A percentile compares a stretch with the other conserved stretches of the same genome.
These are phyloP conservation scores for Hymenoscyphus albidus DNA, from an alignment of 2,329 filamentous ascomycete species.

Conservation along the genomic window DNA sequence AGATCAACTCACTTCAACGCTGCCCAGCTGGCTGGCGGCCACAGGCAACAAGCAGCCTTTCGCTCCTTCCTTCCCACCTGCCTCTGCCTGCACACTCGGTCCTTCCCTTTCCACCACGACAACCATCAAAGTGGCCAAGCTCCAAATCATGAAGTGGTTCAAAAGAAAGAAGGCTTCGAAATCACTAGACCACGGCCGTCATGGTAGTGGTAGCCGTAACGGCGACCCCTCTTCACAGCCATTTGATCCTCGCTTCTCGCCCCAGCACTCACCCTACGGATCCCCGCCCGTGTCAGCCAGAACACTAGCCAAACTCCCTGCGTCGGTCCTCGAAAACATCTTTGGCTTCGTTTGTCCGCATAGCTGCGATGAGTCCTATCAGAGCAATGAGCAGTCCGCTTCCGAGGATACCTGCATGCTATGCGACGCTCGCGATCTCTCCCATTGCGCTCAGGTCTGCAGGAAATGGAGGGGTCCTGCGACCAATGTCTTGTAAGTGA, in stretches of 20 bases:
- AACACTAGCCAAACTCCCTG: conserved; percentile 50
- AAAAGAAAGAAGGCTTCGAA: conserved; percentile 28
- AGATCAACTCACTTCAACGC: no score
- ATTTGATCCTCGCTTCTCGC: not conserved
- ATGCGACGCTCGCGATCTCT: conserved; percentile 85
- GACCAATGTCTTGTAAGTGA: conserved; percentile 57
- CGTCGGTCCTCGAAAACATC: conserved; percentile 69
- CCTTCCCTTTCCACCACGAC: not conserved
- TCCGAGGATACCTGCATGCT: conserved; percentile 83
- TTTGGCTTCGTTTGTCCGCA: conserved; percentile 84
- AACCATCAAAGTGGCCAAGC: conserved; percentile 26
- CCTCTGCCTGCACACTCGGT: not conserved
- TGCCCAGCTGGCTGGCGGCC: no score
- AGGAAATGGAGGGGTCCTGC: conserved; percentile 63
- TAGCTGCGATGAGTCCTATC: conserved; percentile 69
- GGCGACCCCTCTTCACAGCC: conserved; percentile 10
- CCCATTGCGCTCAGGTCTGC: conserved; percentile 72
- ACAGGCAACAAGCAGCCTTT: not conserved
- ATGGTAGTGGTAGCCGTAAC: not conserved
- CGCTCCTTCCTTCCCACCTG: not conserved
- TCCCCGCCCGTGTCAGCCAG: conserved; percentile 22
- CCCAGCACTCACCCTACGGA: conserved; percentile 6
- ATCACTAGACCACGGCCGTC: conserved; percentile 8
- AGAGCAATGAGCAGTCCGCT: conserved; percentile 76
- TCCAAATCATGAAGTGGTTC: conserved; percentile 32